Conservation (phyloP, 495 filamentous ascomycete species). For the Penicillium psychrofluorescens region DNA sequence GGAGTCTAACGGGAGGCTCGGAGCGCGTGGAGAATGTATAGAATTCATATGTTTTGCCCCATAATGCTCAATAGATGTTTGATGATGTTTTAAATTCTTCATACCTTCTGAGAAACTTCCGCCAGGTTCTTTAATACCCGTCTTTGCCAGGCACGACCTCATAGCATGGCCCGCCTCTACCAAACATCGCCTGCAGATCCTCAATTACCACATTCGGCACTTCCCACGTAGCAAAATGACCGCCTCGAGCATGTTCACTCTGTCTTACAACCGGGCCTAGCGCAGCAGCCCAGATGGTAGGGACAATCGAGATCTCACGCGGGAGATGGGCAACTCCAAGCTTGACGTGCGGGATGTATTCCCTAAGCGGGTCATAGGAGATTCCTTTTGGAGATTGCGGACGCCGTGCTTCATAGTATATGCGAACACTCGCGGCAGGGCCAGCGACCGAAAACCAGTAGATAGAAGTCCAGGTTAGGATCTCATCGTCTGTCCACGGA, state of each 20-base stretch:
- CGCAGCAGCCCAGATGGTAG: slow-evolving; percentile 39
- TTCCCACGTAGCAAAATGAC: slow-evolving; percentile 60
- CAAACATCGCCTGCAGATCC: slow-evolving; percentile 54
- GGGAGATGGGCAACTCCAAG: slow-evolving; percentile 48
- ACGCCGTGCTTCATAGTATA: slow-evolving; percentile 53
- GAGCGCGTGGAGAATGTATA: background rate
- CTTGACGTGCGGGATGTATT: slow-evolving; percentile 31
- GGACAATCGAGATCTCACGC: slow-evolving; percentile 42
- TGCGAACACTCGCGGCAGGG: slow-evolving; percentile 46
- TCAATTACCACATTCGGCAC: slow-evolving; percentile 42
- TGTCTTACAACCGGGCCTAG: slow-evolving; percentile 50
- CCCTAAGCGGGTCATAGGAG: slow-evolving; percentile 7
- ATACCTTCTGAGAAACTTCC: background rate
- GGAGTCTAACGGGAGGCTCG: background rate
- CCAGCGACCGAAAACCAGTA: slow-evolving; percentile 54
- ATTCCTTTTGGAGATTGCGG: slow-evolving; percentile 1
- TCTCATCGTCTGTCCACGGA: slow-evolving; percentile 61
- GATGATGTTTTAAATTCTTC: background rate
- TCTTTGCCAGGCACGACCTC: slow-evolving; percentile 20
- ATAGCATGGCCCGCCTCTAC: slow-evolving; percentile 29
- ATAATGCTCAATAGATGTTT: too few relatives aligned
- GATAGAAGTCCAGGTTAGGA: slow-evolving; percentile 58
- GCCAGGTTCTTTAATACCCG: slow-evolving; percentile 15
- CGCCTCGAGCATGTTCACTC: slow-evolving; percentile 43
- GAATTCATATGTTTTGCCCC: background rate